Evolutionary conservation across 257 asterid species (phyloP), one percentile per base, ranked within the genome.

Genomic region (Linaria vulgaris): DNA sequence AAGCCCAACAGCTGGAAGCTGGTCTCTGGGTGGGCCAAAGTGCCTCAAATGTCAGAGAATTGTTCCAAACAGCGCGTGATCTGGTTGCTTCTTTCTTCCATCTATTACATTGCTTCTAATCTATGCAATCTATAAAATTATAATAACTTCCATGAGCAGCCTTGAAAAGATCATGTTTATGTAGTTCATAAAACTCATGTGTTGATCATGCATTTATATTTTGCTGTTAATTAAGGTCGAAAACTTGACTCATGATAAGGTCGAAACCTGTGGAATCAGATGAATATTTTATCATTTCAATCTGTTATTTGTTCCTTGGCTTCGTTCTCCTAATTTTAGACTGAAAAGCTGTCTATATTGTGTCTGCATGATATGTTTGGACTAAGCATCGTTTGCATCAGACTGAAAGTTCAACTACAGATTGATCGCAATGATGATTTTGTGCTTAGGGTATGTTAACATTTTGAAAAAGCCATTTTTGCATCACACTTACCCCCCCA

Each of bases 11-110:
- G 79, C 83, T 92, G 78, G 97, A 92, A 82, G 88, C 91, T 66
- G 95, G 91, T 69, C 80, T 89, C 49, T 87, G 97, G 99, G 97
- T 87, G 75, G 99, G 99, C 56, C 99, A 92, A 80, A 87, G 99
- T 79, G 97, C 99, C 58, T 85, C 96, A 52, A 92, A 92, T 76
- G 94, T 92, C 50, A 80, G 99, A 79, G 99, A 92, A 74, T 77
- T 92, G 69, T 92, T 92, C 72, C 96, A 92, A 79, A 92, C 97
- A 47, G 99, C 99, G 12, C 85, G 99, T 38, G 97, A 92, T 83
- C 88, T 92, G 97, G 99, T 92, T 59, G 74, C 45, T 73, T 70
- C 72, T 61, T 57, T 56, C 17, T 48, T 61, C 73, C 61, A 3
- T 30, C 22, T 64, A 34, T 45, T 23, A 25, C 64, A 63, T 69